Base-by-base conservation (phyloP, 257 asterid species). In the Solanum corneliomulleri region DNA sequence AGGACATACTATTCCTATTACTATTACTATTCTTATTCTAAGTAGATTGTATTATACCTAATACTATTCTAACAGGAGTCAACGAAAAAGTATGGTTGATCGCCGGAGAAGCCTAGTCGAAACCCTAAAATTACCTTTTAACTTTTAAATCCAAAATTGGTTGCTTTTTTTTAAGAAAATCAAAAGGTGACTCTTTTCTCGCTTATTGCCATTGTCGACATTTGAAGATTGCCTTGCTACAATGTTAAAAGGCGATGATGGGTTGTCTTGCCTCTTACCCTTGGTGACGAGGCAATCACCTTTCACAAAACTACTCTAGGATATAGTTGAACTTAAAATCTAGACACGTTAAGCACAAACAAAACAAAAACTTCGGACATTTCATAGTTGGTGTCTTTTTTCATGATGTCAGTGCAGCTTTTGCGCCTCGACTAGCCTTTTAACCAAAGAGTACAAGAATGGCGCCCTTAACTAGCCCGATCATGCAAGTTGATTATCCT, bases 31-130 rank as follows among this genome's bases (percentile, higher is more conserved):
- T 45, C 6, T 0, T 45, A 12, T 45, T 12, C 18, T 45, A 45
- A 4, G 39, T 45, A 45, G 14, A 45, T 12, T 45, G 52, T 13
- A 45, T 45, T 45, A 45, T 12, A 45, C 56, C 2, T 13, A 13
- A 13, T 45, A 15, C 5, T 4, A 6, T 47, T 13, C 56, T 47
- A 47, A 13, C 3, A 47, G 1, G 66, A 49, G 16, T 39, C 42
- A 39, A 7, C 2, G 9, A 0, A 39, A 6, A 39, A 39, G 42
- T 39, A 39, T 7, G 42, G 42, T 39, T 7, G 42, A 7, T 39
- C 9, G 9, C 9, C 1, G 1, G 4, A 52, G 10, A 1, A 52
- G 4, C 20, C 0, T 52, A 16, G 11, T 6, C 20, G 1, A 52
- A 52, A 52, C 10, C 3, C 62, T 18, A 52, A 52, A 52, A 52